Evolutionary conservation across 2,329 filamentous ascomycete species (phyloP), one percentile per base, ranked within the genome.

Genomic region (Aschersonia sp.): DNA sequence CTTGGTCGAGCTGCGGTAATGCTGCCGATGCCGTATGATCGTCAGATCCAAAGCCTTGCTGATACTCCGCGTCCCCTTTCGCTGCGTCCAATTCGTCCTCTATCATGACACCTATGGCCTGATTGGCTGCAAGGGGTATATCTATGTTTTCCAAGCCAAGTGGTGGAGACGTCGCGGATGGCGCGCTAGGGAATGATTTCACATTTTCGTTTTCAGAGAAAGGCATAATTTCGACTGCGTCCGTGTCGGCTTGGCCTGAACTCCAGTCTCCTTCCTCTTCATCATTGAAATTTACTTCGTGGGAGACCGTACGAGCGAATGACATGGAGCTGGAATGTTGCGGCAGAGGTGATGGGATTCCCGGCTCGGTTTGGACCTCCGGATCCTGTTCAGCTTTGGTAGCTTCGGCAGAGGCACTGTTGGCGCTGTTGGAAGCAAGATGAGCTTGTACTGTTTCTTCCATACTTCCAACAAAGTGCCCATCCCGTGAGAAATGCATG

Each of bases 301-400:
- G 73, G 9, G 78, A 75, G 9, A 81, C 77, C 2, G 80, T 83
- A 38, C 79, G 73, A 9, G 78, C 70, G 61, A 83, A 83, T 0
- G 80, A 83, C 58, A 74, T 71, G 45, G 72, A 78, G 60, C 77
- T 82, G 7, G 71, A 61, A 58, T 82, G 78, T 53, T 78, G 77
- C 30, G 70, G 66, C 20, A 62, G 56, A 28, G 53, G 55, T 38
- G 56, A 54, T 7, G 55, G 43, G 47, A 43, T 47, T 12, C n/a
- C 30, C 10, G 40, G 30, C 30, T 43, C 28, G 12, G 12, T 9
- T 43, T 31, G 7, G 28, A 12, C 35, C 35, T 7, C 35, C 12
- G 6, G 35, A 38, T 7, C 7, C 12, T 38, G 6, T 12, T 7
- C 35, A 12, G 6, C 35, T 38, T 38, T 38, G 7, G 12, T 12